Base-by-base conservation (phyloP, 2,329 filamentous ascomycete genomes). In the Fusarium sublunatum region DNA sequence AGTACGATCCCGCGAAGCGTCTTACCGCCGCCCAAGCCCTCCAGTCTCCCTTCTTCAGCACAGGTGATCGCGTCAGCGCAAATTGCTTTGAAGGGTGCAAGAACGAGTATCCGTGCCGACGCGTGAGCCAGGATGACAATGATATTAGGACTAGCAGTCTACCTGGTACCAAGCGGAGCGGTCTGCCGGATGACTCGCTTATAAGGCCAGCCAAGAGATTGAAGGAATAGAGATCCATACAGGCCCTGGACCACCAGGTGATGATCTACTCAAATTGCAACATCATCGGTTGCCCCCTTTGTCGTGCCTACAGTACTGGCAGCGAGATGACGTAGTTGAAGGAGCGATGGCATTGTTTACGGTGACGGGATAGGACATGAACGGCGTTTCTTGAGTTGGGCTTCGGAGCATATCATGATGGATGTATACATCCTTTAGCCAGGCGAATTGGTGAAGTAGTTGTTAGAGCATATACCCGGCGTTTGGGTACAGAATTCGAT, bases 41-140 rank as follows among this genome's bases (percentile, higher is more conserved):
- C n/a, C 86, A 92, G 69, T 93, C 97, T 69, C 88, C 91, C 0
- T 98, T 97, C 76, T 99, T 99, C 75, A 85, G 82, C 31, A 88
- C 88, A 70, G 88, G 88, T 3, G 88, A 91, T 22, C 86, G 87
- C 58, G 86, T 95, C 15, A 90, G 85, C 36, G 83, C 87, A 35
- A 95, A 96, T 73, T 97, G 93, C 73, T 99, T 99, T 68, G 92
- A 97, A 71, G 93, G 93, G 0, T 83, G 93, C 48, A 92, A 92
- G 76, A 88, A 88, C 62, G 92, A 95, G 71, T 99, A 99, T 75
- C 95, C 95, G 0, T 88, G 93, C 72, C 85, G 95, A 7, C 86
- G 94, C 44, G 93, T 99, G 36, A 97, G 91, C 69, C 90, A 96
- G 70, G 95, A 99, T 72, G 93, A 97, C 74, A 96, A 97, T 70